Percentiles rank a stretch among this genome's conserved stretches.
Conservation (phyloP, 2,329 filamentous ascomycete genomes). For the Beauveria scarabaeidicola region DNA sequence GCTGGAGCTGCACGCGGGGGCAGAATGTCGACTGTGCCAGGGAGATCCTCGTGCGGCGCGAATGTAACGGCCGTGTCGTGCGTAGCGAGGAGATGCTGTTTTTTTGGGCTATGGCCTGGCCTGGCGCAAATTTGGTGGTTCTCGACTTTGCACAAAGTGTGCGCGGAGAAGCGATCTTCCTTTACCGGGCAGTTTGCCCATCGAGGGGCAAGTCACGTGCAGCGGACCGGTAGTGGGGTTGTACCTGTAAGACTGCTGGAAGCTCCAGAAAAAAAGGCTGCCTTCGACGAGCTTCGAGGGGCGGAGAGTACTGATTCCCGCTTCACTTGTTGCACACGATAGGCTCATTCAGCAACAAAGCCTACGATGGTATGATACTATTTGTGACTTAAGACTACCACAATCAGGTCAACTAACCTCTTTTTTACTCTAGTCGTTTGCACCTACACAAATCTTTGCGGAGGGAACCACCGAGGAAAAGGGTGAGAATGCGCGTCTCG, state of each 20-base stretch:
- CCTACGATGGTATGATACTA: slow-evolving; percentile 10
- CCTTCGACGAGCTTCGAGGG: slow-evolving; percentile 12
- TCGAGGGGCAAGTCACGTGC: slow-evolving; percentile 36
- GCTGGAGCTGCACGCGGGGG: neutral
- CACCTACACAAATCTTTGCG: slow-evolving; percentile 95
- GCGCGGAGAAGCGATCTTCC: slow-evolving; percentile 31
- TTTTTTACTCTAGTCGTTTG: slow-evolving; percentile 46
- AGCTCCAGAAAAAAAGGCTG: slow-evolving; percentile 14
- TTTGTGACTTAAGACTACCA: neutral
- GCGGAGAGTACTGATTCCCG: slow-evolving; percentile 8
- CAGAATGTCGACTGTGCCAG: slow-evolving; percentile 6
- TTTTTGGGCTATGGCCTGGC: slow-evolving; percentile 9
- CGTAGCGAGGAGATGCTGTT: slow-evolving; percentile 16
- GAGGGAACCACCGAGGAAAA: slow-evolving; percentile 97
- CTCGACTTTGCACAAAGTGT: slow-evolving; percentile 29
- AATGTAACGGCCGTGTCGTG: slow-evolving; percentile 18
- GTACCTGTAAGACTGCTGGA: slow-evolving; percentile 6
- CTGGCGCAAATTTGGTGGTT: slow-evolving; percentile 31
- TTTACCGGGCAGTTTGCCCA: slow-evolving; percentile 20
- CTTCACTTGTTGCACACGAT: slow-evolving; percentile 6
- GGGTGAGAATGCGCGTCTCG: slow-evolving; percentile 96
- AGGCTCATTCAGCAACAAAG: slow-evolving; percentile 1
- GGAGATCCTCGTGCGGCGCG: slow-evolving; percentile 7
- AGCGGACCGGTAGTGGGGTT: slow-evolving; percentile 1
- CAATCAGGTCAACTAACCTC: slow-evolving; percentile 5